Base-by-base conservation (phyloP, 306 rosid species). In the Cyclanthera cordifolia region DNA sequence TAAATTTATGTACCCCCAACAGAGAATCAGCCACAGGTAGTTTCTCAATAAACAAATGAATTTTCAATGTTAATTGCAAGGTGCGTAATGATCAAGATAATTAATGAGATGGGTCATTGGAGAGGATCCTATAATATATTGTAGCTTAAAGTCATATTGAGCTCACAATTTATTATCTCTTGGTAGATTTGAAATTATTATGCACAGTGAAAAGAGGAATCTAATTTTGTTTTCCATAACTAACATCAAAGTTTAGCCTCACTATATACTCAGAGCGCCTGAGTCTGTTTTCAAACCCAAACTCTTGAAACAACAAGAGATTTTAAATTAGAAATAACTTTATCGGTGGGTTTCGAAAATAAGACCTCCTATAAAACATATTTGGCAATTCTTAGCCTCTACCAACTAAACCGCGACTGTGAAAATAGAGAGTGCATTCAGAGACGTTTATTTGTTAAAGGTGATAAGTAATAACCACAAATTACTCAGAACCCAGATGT, bases 31-130 rank as follows among this genome's bases (percentile, higher is more conserved):
- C 50, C 49, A 61, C 49, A 61, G 68, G 55, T 66, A 46, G 41
- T 66, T 66, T 41, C 39, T 65, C 39, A 37, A 34, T 64, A 65
- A 17, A 60, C 67, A 7, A 23, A 65, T n/a, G 15, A 65, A 14
- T 45, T 65, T 45, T 66, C 71, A 66, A 47, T 25, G 2, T 20
- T 8, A 37, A 34, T 34, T 34, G 41, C 41, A 41, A 19, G 34
- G 25, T 23, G 32, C 53, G 52, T 41, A 37, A 21, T 20, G 53
- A 66, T 23, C 34, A 47, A 46, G 71, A 46, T 46, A 46, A 66
- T 46, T 27, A 24, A 66, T 6, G 53, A 66, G 19, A 66, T 66
- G 71, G 71, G 71, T 41, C 54, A 47, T 66, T 43, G n/a, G 9
- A 39, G 3, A 23, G 55, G 8, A 46, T 53, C 39, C 34, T 28